Evolutionary conservation across 1,284 basidiomycete species (phyloP), one percentile per base, ranked within the genome.

Genomic region (Spongiforma sp.): DNA sequence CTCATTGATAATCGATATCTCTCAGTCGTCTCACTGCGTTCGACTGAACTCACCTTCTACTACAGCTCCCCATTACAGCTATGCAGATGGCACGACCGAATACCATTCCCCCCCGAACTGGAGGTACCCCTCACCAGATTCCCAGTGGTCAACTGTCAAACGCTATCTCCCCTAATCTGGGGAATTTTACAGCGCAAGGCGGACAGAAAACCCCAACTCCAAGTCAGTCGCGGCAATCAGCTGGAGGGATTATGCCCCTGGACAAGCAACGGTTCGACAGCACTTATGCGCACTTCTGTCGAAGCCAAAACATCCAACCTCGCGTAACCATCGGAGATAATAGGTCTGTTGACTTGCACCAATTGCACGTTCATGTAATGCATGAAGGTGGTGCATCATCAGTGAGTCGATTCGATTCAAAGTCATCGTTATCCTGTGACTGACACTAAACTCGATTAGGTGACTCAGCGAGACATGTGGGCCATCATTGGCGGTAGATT

Each of bases 401-500:
- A 59, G 90, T 89, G 70, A 70, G 82, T 77, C 14, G 17, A 37
- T 10, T 10, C 36, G 36, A 10, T 37, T 37, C 36, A 37, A 37
- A 37, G 17, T 10, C 36, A 37, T 10, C 17, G 36, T 32, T 11
- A 39, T 59, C 19, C 36, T 34, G 43, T 41, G 46, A 43, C 34
- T 57, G 53, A 67, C 60, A 33, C 33, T 64, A 39, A 56, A 62
- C 15, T 15, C 30, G 26, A 63, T n/a, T 59, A 90, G 89, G 84
- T 89, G n/a, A 78, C 79, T 24, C 73, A 78, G 62, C 83, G 82
- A 50, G 88, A 90, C 32, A 66, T 82, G 61, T 93, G 91, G 91
- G 72, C 83, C 17, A 76, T 87, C 54, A 84, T 93, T 64, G 91
- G 85, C 15, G 90, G 82, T 17, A 83, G 82, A 43, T 78, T 93